These are phyloP conservation scores for Emmonsiellopsis sp. DNA, from an alignment of 2,329 filamentous ascomycete genomes.

Conservation along the genomic window DNA sequence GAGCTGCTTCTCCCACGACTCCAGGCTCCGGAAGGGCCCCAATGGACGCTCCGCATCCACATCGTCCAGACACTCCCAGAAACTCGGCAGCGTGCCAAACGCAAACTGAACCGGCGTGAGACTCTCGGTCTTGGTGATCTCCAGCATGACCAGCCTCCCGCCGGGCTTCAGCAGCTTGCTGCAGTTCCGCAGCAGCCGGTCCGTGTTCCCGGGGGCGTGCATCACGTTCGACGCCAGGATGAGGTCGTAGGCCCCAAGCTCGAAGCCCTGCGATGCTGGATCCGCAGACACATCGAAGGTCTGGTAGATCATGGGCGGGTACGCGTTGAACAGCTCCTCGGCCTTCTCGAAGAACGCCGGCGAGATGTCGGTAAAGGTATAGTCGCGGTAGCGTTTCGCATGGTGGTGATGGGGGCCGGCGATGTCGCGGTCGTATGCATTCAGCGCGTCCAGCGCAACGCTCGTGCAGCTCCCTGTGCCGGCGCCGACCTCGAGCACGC, in stretches of 20 bases:
- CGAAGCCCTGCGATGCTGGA: slow-evolving; percentile 12
- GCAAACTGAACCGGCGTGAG: too few species aligned
- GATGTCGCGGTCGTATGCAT: neutral
- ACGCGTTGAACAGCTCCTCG: slow-evolving; percentile 14
- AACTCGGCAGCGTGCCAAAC: too few species aligned
- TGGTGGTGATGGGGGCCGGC: too few species aligned
- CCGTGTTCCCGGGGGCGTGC: slow-evolving; percentile 11
- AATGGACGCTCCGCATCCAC: too few species aligned
- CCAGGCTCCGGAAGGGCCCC: too few species aligned
- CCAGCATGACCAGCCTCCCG: slow-evolving; percentile 33
- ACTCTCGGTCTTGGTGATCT: slow-evolving; percentile 16
- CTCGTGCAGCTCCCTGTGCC: slow-evolving; percentile 22
- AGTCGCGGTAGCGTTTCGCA: neutral
- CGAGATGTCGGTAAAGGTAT: slow-evolving; percentile 29
- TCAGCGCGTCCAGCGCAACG: neutral
- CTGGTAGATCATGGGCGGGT: slow-evolving; percentile 11
- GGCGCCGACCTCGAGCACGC: slow-evolving; percentile 25
- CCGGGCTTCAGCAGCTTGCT: slow-evolving; percentile 22
- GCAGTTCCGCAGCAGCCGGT: slow-evolving; percentile 7
- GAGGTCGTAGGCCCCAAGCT: slow-evolving; percentile 10
- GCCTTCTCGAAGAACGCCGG: slow-evolving; percentile 31
- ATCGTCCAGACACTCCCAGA: too few species aligned
- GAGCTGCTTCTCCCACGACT: too few species aligned
- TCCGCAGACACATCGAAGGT: slow-evolving; percentile 10
- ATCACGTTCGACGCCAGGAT: slow-evolving; percentile 13